A percentile compares a stretch with the other conserved stretches of the same genome.
Evolutionary conservation across 352 stramenopile genomes (phyloP).

Genomic region (Globisporangium perplexum): DNA sequence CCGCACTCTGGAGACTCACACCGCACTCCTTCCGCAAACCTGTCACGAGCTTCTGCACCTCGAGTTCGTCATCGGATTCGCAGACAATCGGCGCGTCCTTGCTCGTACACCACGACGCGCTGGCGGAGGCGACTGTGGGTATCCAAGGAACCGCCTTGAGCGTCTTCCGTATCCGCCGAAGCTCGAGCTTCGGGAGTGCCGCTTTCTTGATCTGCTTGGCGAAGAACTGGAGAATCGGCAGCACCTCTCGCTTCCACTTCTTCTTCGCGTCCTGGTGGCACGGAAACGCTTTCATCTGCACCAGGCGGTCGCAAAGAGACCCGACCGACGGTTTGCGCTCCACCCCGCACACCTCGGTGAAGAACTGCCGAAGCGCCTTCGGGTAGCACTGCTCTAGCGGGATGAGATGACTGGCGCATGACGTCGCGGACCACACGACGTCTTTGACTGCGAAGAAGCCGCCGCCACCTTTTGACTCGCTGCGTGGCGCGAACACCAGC

Average conservation of each 20-base stretch:
- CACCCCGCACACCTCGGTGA: conserved; percentile 57
- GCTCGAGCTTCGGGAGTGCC: conserved; percentile 30
- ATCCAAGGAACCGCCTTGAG: conserved; percentile 36
- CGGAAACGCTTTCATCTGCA: conserved; percentile 1
- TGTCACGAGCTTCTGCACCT: conserved; percentile 33
- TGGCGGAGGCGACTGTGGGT: conserved; percentile 11
- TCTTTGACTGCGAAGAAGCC: conserved; percentile 22
- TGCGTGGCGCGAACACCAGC: conserved; percentile 20
- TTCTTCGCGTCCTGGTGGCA: conserved; percentile 7
- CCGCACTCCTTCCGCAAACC: conserved; percentile 18
- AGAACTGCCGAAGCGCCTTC: conserved; percentile 47
- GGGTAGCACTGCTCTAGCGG: conserved; percentile 51
- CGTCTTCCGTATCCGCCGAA: conserved; percentile 35
- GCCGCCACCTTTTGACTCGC: background rate
- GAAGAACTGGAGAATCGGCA: conserved; percentile 36
- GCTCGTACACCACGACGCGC: conserved; percentile 17
- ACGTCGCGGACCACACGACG: conserved; percentile 38
- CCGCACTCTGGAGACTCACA: background rate
- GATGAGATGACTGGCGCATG: conserved; percentile 22
- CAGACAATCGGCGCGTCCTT: conserved; percentile 27
- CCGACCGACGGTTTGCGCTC: conserved; percentile 49
- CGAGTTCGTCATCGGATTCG: conserved; percentile 24
- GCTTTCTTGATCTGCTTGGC: conserved; percentile 39
- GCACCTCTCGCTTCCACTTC: conserved; percentile 28
- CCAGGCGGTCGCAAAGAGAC: conserved; percentile 35